phyloP scores from a whole-genome alignment of 495 filamentous ascomycete genomes.

The Aspergillus homomorphus region DNA sequence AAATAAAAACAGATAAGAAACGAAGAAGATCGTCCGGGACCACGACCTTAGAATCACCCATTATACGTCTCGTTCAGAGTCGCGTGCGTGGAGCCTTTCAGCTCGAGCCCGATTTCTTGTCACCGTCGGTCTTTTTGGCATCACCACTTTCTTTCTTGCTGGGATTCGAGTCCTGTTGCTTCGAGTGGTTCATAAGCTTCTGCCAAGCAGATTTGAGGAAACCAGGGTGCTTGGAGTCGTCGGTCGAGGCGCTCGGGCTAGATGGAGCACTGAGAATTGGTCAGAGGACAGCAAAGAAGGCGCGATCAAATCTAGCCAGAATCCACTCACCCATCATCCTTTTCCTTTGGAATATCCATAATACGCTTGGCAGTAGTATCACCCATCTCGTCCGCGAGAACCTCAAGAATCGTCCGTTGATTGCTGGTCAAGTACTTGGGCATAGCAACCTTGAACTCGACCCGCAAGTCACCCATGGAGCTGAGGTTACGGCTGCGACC shows the following conservation, averaged over 20 bases:
- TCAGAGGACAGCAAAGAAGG: neutral
- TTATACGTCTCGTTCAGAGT: constrained; percentile 23
- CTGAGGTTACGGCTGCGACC: constrained; percentile 47
- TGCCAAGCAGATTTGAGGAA: constrained; percentile 91
- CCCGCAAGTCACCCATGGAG: constrained; percentile 73
- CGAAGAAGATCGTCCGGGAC: constrained; percentile 12
- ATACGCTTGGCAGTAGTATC: constrained; percentile 89
- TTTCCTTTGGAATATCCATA: constrained; percentile 64
- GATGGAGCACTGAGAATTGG: constrained; percentile 3
- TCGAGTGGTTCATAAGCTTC: constrained; percentile 72
- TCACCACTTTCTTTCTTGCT: constrained; percentile 39
- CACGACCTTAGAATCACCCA: constrained; percentile 7
- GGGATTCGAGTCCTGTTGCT: constrained; percentile 41
- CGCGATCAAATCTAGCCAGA: neutral
- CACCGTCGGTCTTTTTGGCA: constrained; percentile 32
- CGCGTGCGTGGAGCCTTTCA: constrained; percentile 23
- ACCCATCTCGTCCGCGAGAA: constrained; percentile 90
- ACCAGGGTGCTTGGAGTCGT: constrained; percentile 66
- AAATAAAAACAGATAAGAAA: constrained; percentile 35
- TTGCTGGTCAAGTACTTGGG: constrained; percentile 87
- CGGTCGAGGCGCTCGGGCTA: constrained; percentile 10
- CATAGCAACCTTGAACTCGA: constrained; percentile 94
- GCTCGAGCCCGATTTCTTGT: constrained; percentile 57
- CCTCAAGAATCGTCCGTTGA: constrained; percentile 87
- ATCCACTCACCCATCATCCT: constrained; percentile 36